Evolutionary conservation across 495 filamentous ascomycete species (phyloP), one percentile per base, ranked within the genome.

Genomic region (Clohesyomyces aquaticus): DNA sequence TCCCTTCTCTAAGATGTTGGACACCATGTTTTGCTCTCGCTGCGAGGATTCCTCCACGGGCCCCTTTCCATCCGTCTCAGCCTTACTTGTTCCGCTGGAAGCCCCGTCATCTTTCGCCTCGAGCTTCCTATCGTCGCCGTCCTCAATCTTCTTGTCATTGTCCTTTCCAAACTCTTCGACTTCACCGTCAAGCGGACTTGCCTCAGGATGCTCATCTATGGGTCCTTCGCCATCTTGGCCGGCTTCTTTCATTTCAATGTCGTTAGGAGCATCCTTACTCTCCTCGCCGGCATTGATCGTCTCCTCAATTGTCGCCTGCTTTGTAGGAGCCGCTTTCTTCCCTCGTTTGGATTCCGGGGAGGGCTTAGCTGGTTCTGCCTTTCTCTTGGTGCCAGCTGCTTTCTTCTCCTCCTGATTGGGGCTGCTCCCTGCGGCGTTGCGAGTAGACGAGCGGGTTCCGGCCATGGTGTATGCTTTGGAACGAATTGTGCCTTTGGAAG

Each of bases 1-100:
- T 2, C 93, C 93, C 67, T 96, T 96, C 70, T 98, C 93, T 11
- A 96, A 79, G 26, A 94, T 85, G 55, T 78, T 90, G n/a, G 88
- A 87, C 0, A 91, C 84, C 4, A 86, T 78, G 1, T 67, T 75
- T 56, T 81, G 77, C 69, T 83, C 86, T 66, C 80, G 80, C 67
- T 80, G 69, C 18, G 69, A 57, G 26, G 74, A 74, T 45, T 74
- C 65, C 41, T 77, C 65, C 16, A 77, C 58, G 19, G 67, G 68
- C 21, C 45, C 62, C 8, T 65, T 66, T 4, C 38, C 50, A 18
- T 49, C 65, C 10, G 35, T 47, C 26, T 55, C 28, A 21, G 10
- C 41, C 56, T 54, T 55, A 54, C 29, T 59, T 18, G 38, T 19
- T 35, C 32, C 21, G 32, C 14, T 38, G 22, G 38, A 46, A 11